A percentile compares a stretch with the other conserved stretches of the same genome.
These are phyloP conservation scores for Angophora floribunda DNA, from an alignment of 345 rosid species.

Conservation along the genomic window DNA sequence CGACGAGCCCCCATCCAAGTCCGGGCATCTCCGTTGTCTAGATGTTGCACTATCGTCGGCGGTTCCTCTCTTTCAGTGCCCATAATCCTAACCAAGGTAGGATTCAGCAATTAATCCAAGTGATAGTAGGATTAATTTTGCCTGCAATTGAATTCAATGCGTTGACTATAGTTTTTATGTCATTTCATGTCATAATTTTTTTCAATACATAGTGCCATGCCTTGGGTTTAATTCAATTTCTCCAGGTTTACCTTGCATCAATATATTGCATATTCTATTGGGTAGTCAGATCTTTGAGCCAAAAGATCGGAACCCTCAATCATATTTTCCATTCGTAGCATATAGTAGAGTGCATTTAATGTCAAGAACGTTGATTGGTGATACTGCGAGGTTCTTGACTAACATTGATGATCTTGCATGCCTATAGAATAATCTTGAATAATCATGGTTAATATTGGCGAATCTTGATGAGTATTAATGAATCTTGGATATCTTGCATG, in stretches of 20 bases:
- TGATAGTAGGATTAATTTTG: background rate
- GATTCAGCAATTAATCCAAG: background rate
- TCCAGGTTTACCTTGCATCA: background rate
- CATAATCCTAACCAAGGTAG: background rate
- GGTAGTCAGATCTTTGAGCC: background rate
- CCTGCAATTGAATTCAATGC: background rate
- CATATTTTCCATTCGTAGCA: background rate
- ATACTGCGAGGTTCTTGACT: background rate
- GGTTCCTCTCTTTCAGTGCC: background rate
- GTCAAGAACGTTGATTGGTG: background rate
- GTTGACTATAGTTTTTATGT: background rate
- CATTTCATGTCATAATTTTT: background rate
- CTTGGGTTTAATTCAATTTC: background rate
- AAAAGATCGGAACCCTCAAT: background rate
- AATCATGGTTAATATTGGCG: background rate
- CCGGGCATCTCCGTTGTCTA: background rate
- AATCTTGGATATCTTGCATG: background rate
- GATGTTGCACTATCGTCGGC: background rate
- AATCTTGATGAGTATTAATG: background rate
- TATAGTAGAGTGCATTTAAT: background rate
- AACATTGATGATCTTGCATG: background rate
- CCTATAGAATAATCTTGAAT: background rate
- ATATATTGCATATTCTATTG: background rate
- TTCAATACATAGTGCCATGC: background rate
- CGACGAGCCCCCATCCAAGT: background rate